Evolutionary conservation across 2,329 filamentous ascomycete species (phyloP), one percentile per base, ranked within the genome.

Genomic region (Aureobasidium sp.): DNA sequence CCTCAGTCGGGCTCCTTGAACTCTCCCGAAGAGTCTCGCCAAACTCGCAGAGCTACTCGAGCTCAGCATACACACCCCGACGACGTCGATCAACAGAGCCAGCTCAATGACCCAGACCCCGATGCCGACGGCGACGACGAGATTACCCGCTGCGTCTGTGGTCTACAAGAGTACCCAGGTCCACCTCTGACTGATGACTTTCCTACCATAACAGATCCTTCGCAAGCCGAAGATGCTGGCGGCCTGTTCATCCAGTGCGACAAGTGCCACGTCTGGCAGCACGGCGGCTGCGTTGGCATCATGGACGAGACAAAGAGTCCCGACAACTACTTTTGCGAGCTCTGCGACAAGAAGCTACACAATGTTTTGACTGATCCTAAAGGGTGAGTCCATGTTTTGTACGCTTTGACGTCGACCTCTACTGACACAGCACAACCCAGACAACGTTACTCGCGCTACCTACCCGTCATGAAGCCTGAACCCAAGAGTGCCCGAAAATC

Each of bases 171-270:
- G 62, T 97, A 97, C 76, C 94, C 94, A 27, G 94, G 94, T 59
- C 89, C 82, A 64, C 83, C 83, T 76, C 86, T 69, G 83, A 88
- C 71, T 61, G 75, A 73, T 66, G 74, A 74, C 48, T 73, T 73
- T 63, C 70, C 69, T 57, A 67, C 68, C 76, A 82, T 67, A 62
- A 42, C 44, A 50, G 36, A 65, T n/a, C 80, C 82, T 64, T 70
- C 79, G 65, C 80, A 90, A 65, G 85, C 86, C 36, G 91, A 96
- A 70, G 93, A 97, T 66, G 82, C 93, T 67, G 94, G 93, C 48
- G 93, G 92, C 58, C 88, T 97, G 76, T 99, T 97, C 76, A 92
- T 99, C 67, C 93, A 97, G 79, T 99, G 94, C 82, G 94, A 97
- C 76, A 82, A 90, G 66, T 99, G 94, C 80, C 95, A 96, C 73